Percentiles rank a stretch among this genome's conserved stretches.
Evolutionary conservation across 148 eudicot genomes (phyloP).

Genomic region (Rhododendron griersonianum): DNA sequence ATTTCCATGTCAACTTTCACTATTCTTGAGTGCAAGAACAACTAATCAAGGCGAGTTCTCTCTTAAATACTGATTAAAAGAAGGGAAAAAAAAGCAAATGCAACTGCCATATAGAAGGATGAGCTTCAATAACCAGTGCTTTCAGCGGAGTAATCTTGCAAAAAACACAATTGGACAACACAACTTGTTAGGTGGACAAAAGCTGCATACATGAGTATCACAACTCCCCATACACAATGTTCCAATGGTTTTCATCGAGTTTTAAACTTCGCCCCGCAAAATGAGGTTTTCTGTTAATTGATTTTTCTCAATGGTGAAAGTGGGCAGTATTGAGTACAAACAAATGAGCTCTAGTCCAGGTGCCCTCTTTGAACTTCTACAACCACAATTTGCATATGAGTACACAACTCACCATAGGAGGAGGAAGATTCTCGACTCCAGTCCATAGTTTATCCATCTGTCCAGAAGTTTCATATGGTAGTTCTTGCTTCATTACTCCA

Average conservation of each 20-base stretch:
- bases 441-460: slow-evolving; percentile 27
- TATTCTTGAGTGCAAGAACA: background rate
- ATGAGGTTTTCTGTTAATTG: background rate
- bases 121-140: background rate
- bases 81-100: background rate
- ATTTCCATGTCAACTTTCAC: background rate
- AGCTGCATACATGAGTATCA: background rate
- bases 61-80: background rate
- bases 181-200: background rate
- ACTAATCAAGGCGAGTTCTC: background rate
- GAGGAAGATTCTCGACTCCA: slow-evolving; percentile 40
- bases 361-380: background rate
- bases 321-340: no score
- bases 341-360: background rate
- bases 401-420: slow-evolving; percentile 31
- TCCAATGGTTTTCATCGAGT: background rate
- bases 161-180: background rate
- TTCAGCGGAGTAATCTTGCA: background rate
- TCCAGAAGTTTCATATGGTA: slow-evolving; percentile 18
- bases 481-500: slow-evolving; percentile 35
- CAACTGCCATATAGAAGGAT: background rate
- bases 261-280: background rate
- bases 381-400: background rate
- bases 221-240: background rate
- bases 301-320: background rate